phyloP scores from a whole-genome alignment of 148 eudicot genomes.

The Chenopodium album region DNA sequence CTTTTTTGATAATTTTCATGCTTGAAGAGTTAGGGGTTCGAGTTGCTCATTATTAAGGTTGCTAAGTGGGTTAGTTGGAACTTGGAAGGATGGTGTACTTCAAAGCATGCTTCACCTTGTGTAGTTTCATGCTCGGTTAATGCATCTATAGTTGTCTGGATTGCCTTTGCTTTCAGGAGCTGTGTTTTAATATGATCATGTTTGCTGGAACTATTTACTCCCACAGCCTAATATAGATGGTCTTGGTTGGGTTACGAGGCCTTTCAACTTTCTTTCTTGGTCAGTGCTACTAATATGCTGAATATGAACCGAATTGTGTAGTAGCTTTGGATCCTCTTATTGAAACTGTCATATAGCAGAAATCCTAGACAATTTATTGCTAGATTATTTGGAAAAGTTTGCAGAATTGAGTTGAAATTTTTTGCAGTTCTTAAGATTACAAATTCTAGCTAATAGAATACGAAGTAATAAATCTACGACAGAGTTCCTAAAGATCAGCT shows the following conservation, averaged over 20 bases:
- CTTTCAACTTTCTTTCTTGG: not conserved
- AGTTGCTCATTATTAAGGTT: conserved; percentile 2
- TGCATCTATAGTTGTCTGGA: not conserved
- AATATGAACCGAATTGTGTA: not conserved
- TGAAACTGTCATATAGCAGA: no score
- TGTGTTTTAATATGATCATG: not conserved
- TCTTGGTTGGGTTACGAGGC: not conserved
- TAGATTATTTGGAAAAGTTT: not conserved
- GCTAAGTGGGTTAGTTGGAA: no score
- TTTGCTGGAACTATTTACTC: no score
- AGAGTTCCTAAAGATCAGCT: no score
- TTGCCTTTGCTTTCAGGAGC: not conserved
- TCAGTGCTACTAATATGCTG: not conserved
- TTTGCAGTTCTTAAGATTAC: not conserved
- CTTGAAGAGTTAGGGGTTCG: not conserved
- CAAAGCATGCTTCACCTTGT: conserved; percentile 2
- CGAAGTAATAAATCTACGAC: not conserved
- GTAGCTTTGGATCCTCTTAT: not conserved
- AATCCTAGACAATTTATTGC: not conserved
- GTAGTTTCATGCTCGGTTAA: not conserved
- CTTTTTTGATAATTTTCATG: not conserved
- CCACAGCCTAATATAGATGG: not conserved
- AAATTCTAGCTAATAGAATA: not conserved
- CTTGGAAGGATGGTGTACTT: not conserved
- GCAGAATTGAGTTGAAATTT: not conserved